Evolutionary conservation across 139 green algal genomes (phyloP).

Genomic region (Zygnema cylindricum): DNA sequence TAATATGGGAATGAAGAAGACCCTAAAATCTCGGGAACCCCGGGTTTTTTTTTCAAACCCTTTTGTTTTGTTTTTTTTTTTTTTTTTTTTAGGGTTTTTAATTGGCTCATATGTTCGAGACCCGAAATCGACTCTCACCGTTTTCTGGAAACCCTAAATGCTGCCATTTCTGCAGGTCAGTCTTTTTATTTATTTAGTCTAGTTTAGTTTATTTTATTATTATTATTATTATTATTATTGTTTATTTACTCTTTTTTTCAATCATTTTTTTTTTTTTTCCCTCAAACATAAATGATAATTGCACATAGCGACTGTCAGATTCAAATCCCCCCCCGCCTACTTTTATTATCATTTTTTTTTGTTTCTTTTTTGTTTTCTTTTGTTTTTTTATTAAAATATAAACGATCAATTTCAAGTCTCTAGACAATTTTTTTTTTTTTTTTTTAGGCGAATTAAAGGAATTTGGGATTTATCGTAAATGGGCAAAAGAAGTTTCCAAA

Average conservation of each 20-base stretch:
- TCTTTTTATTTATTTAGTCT: background rate
- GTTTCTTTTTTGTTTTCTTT: background rate
- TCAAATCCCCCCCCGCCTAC: background rate
- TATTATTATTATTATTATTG: background rate
- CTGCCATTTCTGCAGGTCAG: conserved; percentile 67
- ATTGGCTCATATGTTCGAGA: conserved; percentile 84
- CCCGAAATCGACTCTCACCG: conserved; percentile 77
- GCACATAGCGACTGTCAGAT: background rate
- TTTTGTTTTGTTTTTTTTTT: background rate
- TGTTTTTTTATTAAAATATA: too few relatives aligned
- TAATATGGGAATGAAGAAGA: too few relatives aligned
- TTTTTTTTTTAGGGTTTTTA: conserved; percentile 70
- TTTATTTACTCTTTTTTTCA: background rate
- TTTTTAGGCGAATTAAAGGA: background rate
- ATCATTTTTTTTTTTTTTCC: background rate
- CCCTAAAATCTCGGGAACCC: too few relatives aligned
- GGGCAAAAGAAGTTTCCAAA: background rate
- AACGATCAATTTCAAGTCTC: too few relatives aligned
- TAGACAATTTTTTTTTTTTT: too few relatives aligned
- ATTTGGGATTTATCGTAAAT: background rate
- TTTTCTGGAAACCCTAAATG: conserved; percentile 79
- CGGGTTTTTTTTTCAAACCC: background rate
- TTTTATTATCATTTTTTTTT: background rate
- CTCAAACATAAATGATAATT: too few relatives aligned
- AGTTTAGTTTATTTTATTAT: background rate